Evolutionary conservation across 2,329 filamentous ascomycete species (phyloP), one percentile per base, ranked within the genome.

Genomic region (Thielaviopsis ethacetica): DNA sequence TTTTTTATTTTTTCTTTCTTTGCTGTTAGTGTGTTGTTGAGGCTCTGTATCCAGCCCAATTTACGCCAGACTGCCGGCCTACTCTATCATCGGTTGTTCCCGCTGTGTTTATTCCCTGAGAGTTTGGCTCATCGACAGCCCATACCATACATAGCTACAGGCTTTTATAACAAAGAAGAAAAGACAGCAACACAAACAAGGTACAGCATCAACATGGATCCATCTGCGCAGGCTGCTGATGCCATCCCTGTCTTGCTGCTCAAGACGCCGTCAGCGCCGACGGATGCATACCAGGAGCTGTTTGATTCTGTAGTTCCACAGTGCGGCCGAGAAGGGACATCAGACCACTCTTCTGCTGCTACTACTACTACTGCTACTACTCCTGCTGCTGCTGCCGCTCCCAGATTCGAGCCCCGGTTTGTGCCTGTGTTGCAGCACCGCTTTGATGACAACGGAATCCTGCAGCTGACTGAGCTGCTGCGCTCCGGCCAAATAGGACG

Each of bases 361-460:
- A 4, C 26, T 13, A 41, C n/a, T n/a, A n/a, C n/a, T n/a, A n/a
- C n/a, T n/a, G n/a, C n/a, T n/a, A n/a, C n/a, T n/a, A n/a, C n/a
- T n/a, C n/a, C n/a, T n/a, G n/a, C n/a, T n/a, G n/a, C n/a, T n/a
- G n/a, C 10, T 3, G 34, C 34, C 10, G 15, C 34, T 41, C 34
- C 34, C 10, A 41, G 66, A 13, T 88, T 86, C 67, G 73, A 76
- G 10, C 84, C 88, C 2, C 68, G 74, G 12, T 93, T 91, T 64
- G 80, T 93, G 1, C 88, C 88, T 0, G 87, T 93, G 0, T 73
- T 93, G 17, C 81, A 86, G 65, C 88, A 93, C 67, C 75, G 72
- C 27, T 84, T 89, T 66, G 74, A 81, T 60, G 76, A 82, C 30
- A 72, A 76, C 24, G 81, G 83, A 1, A 71, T 88, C 64, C 67